Evolutionary conservation across 2,329 filamentous ascomycete species (phyloP).

Genomic region (Purpureocillium lavendulum): DNA sequence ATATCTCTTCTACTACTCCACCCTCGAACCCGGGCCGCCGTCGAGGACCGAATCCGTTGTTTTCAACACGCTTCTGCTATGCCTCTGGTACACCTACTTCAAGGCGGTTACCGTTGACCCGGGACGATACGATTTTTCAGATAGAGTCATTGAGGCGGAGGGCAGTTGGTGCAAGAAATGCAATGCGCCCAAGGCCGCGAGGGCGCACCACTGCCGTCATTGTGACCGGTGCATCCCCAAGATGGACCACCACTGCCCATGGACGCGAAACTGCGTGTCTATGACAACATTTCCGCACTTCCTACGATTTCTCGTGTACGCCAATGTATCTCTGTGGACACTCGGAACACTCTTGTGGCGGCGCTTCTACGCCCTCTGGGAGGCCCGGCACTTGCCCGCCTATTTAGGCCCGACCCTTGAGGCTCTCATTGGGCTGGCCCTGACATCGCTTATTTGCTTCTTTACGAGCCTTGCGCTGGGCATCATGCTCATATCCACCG

Average conservation of each 20-base stretch:
- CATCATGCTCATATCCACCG: slow-evolving; percentile 56
- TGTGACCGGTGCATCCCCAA: slow-evolving; percentile 68
- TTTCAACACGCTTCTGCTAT: slow-evolving; percentile 58
- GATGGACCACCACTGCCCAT: slow-evolving; percentile 85
- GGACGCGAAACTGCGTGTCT: slow-evolving; percentile 78
- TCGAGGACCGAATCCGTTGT: slow-evolving; percentile 44
- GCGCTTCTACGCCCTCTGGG: slow-evolving; percentile 54
- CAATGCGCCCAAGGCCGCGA: slow-evolving; percentile 61
- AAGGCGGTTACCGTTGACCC: slow-evolving; percentile 49
- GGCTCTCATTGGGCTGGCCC: slow-evolving; percentile 52
- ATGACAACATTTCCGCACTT: slow-evolving; percentile 78
- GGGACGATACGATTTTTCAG: slow-evolving; percentile 42
- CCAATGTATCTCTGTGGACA: slow-evolving; percentile 55
- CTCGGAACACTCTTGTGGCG: slow-evolving; percentile 53
- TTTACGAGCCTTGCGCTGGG: slow-evolving; percentile 52
- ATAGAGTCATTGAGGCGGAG: slow-evolving; percentile 23
- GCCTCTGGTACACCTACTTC: slow-evolving; percentile 64
- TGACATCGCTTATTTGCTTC: slow-evolving; percentile 49
- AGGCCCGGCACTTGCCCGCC: slow-evolving; percentile 56
- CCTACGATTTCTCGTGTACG: slow-evolving; percentile 65
- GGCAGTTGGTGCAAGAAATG: slow-evolving; percentile 69
- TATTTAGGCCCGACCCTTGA: slow-evolving; percentile 62
- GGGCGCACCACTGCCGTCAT: slow-evolving; percentile 74
- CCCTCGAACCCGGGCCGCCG: slow-evolving; percentile 53
- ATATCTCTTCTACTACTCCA: slow-evolving; percentile 51